phyloP scores from a whole-genome alignment of 1,284 basidiomycete genomes.

The Sutorius eximius region DNA sequence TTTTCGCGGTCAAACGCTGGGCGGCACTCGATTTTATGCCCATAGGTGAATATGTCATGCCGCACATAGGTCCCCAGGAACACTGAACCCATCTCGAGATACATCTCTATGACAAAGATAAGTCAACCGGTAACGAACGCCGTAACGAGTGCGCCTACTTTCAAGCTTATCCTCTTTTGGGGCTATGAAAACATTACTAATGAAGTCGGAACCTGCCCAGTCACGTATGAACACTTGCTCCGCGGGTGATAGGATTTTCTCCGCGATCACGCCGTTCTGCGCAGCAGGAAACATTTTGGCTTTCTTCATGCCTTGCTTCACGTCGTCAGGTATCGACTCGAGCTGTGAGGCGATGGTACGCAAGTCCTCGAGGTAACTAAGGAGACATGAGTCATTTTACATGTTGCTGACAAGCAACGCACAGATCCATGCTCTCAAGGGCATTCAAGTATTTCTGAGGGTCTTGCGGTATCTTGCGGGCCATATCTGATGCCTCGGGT shows the following conservation, averaged over 20 bases:
- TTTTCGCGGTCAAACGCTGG: constrained; percentile 1
- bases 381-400: constrained; percentile 6
- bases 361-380: constrained; percentile 27
- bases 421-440: constrained; percentile 4
- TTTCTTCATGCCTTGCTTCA: constrained; percentile 17
- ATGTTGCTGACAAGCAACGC: background rate
- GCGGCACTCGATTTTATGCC: background rate
- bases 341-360: constrained; percentile 19
- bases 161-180: constrained; percentile 27
- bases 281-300: constrained; percentile 24
- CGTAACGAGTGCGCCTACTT: constrained; percentile 12
- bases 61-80: constrained; percentile 23
- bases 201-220: constrained; percentile 25
- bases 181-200: constrained; percentile 16
- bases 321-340: constrained; percentile 11
- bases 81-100: constrained; percentile 20
- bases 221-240: constrained; percentile 24
- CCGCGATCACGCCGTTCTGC: background rate
- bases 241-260: constrained; percentile 10
- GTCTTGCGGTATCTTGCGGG: constrained; percentile 16
- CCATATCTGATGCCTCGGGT: constrained; percentile 24
- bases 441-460: constrained; percentile 19
- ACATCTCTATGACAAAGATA: constrained; percentile 12
- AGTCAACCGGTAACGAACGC: background rate
- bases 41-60: constrained; percentile 8